These are phyloP conservation scores for Jacaranda mimosifolia DNA, from an alignment of 257 asterid species.

Conservation along the genomic window DNA sequence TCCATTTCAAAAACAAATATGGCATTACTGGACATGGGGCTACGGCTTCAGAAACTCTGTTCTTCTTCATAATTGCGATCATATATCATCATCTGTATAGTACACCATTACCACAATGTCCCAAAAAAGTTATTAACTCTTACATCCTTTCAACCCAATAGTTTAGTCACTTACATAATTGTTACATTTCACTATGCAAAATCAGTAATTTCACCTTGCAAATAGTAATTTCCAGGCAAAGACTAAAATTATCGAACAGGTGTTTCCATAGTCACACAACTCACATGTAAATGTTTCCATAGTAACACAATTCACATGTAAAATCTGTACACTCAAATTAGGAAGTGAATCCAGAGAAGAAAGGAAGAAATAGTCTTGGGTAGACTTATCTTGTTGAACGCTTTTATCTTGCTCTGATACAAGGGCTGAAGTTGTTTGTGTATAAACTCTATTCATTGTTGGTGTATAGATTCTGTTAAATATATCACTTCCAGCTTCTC, in stretches of 20 bases:
- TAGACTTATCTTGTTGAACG: slow-evolving; percentile 18
- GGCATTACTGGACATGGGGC: too few species aligned
- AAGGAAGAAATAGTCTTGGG: not conserved
- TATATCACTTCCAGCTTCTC: slow-evolving; percentile 86
- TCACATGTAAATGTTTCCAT: slow-evolving; percentile 19
- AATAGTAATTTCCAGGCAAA: too few species aligned
- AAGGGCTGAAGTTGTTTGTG: not conserved
- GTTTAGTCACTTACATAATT: not conserved
- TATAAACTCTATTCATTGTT: slow-evolving; percentile 40
- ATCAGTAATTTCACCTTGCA: slow-evolving; percentile 4
- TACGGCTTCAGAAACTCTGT: too few species aligned
- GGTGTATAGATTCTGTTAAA: slow-evolving; percentile 44
- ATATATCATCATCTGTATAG: too few species aligned
- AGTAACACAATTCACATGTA: slow-evolving; percentile 28
- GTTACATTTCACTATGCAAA: slow-evolving; percentile 24
- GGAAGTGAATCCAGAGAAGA: slow-evolving; percentile 22
- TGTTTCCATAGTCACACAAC: slow-evolving; percentile 26
- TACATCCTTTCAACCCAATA: not conserved
- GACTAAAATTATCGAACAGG: not conserved
- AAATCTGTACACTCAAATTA: slow-evolving; percentile 43
- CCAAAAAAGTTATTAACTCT: not conserved
- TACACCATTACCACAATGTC: too few species aligned
- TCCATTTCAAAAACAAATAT: not conserved
- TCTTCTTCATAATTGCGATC: too few species aligned
- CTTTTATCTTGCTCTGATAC: not conserved